Base-by-base conservation (phyloP, 768 basidiomycete genomes). In the Leccinum rimulosum region DNA sequence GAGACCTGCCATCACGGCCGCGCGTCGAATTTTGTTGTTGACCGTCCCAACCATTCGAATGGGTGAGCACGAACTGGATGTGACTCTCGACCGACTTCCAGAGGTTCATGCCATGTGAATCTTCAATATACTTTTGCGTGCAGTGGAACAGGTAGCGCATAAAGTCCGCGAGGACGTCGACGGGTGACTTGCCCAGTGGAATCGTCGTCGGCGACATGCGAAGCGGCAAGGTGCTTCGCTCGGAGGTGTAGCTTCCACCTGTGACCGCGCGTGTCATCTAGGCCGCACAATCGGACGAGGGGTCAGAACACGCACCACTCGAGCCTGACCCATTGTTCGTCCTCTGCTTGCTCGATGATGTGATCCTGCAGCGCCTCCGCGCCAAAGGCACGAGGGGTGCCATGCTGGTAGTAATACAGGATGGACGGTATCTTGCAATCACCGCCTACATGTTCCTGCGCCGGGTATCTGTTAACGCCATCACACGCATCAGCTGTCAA, bases 41-140 rank as follows among this genome's bases (percentile, higher is more conserved):
- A 1, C 83, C 83, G 61, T 82, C 85, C 86, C 86, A 88, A 0
- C 83, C 85, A 61, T 87, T 86, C 5, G 86, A 86, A 62, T 86
- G 85, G 1, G 79, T 79, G 15, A 87, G 75, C 5, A 88, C 75
- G 58, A 80, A 83, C 33, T 84, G 77, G 30, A 82, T 77, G 7
- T 61, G 70, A 15, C 70, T 62, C 61, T 79, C 73, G 7, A 84
- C 60, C 7, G 76, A 77, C 8, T 65, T 66, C 83, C 82, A 84
- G 3, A 84, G 61, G 10, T 73, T 70, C 15, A 40, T 61, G 1
- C 84, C 83, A 47, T 82, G 79, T 3, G 77, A 75, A 25, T 84
- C 80, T 31, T 71, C 65, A 51, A 86, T 84, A 56, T 80, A 85
- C 4, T 66, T 68, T 48, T 69, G 73, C 0, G 78, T 75, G 54